Conservation (phyloP, 2,329 filamentous ascomycete genomes). For the Epichloe elymi region DNA sequence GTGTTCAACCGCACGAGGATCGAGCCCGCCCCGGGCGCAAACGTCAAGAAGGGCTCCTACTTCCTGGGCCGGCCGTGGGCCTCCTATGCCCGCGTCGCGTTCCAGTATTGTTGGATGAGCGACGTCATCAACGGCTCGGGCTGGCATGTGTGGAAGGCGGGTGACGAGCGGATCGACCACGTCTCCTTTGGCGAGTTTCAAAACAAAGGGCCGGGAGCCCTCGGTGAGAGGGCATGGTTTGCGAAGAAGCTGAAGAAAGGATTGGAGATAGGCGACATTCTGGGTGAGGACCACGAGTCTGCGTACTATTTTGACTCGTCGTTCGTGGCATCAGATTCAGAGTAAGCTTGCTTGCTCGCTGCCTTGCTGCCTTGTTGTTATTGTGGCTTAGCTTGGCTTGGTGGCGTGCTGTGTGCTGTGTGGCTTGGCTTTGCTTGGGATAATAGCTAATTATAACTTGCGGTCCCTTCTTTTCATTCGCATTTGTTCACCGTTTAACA, state of each 20-base stretch:
- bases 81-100: not conserved
- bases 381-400: too few species aligned
- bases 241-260: fast-evolving
- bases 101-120: not conserved
- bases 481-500: too few species aligned
- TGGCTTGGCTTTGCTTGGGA: too few species aligned
- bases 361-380: not conserved
- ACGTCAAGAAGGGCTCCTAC: not conserved
- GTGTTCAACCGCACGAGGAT: not conserved
- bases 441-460: too few species aligned
- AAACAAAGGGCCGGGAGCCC: not conserved
- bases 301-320: not conserved
- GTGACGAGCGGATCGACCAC: not conserved
- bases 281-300: not conserved
- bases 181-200: not conserved
- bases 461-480: too few species aligned
- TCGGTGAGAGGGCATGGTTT: not conserved
- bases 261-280: not conserved
- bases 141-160: not conserved
- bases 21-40: not conserved
- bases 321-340: not conserved
- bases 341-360: not conserved
- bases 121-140: not conserved
- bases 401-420: too few species aligned
- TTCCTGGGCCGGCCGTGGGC: constrained; percentile 1